A percentile compares a stretch with the other conserved stretches of the same genome.
phyloP scores from a whole-genome alignment of 1,139 yeast species.

The Chernovozyma sophiae-reginae region DNA sequence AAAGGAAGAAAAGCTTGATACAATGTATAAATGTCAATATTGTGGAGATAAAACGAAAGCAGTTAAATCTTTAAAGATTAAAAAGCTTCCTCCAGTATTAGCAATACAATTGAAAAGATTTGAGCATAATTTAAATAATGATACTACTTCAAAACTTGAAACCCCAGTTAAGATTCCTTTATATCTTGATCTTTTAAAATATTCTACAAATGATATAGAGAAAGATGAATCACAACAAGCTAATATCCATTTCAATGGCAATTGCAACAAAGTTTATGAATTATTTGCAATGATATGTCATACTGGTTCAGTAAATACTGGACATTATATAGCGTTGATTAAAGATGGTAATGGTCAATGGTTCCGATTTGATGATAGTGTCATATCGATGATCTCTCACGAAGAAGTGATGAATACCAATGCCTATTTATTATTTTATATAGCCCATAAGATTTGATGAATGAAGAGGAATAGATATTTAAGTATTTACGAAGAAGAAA shows the following conservation, averaged over 20 bases:
- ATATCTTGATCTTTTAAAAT: slow-evolving; percentile 64
- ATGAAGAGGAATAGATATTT: no score
- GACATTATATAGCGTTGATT: slow-evolving; percentile 82
- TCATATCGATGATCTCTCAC: slow-evolving; percentile 63
- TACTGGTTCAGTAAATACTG: slow-evolving; percentile 89
- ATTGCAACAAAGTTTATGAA: slow-evolving; percentile 54
- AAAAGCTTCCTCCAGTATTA: slow-evolving; percentile 69
- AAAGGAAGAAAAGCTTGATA: slow-evolving; percentile 69
- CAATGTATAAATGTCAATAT: slow-evolving; percentile 61
- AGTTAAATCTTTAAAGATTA: slow-evolving; percentile 62
- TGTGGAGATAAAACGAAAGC: slow-evolving; percentile 66
- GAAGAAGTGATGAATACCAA: slow-evolving; percentile 63
- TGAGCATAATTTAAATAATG: slow-evolving; percentile 59
- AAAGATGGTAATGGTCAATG: slow-evolving; percentile 72
- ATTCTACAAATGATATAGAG: slow-evolving; percentile 25
- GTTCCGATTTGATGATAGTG: slow-evolving; percentile 89
- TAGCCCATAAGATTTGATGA: slow-evolving; percentile 43
- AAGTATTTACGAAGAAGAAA: no score
- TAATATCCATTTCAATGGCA: slow-evolving; percentile 10
- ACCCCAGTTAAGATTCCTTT: slow-evolving; percentile 69
- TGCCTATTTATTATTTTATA: slow-evolving; percentile 79
- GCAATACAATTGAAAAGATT: slow-evolving; percentile 85
- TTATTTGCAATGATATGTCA: slow-evolving; percentile 85
- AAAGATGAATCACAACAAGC: slow-evolving; percentile 9
- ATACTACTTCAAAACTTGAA: slow-evolving; percentile 70